Percentiles rank a stretch among this genome's conserved stretches.
Conservation (phyloP, 768 basidiomycete species). For the Filobasidium wieringae region DNA sequence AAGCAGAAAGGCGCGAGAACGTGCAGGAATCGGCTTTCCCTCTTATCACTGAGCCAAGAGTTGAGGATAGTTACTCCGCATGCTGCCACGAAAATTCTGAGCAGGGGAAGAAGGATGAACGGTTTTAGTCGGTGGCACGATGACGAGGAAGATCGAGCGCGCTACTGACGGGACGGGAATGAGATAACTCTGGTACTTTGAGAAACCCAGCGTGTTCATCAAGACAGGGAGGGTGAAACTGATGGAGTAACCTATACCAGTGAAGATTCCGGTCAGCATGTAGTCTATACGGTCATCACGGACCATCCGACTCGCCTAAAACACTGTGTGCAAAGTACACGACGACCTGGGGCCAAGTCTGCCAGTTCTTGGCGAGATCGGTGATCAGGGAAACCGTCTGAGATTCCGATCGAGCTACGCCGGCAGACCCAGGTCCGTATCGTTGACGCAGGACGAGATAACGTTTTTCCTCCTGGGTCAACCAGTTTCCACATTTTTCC, state of each 20-base stretch:
- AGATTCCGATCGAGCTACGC: neutral
- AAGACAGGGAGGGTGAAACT: neutral
- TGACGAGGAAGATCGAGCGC: no score
- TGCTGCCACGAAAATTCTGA: neutral
- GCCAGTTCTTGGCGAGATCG: neutral
- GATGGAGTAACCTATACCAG: neutral
- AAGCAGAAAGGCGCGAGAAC: neutral
- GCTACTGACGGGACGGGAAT: no score
- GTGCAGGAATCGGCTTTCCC: neutral
- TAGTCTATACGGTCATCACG: no score
- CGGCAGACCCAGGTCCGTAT: constrained; percentile 15
- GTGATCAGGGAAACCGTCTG: neutral
- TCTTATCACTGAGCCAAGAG: neutral
- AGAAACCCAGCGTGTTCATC: neutral
- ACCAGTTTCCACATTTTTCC: constrained; percentile 17
- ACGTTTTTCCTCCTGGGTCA: constrained; percentile 17
- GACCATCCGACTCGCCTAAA: neutral
- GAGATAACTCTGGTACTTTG: no score
- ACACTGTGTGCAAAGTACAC: neutral
- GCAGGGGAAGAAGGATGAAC: no score
- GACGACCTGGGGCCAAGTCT: neutral
- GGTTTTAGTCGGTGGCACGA: no score
- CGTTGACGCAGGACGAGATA: constrained; percentile 19
- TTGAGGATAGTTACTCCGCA: neutral
- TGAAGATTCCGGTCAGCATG: no score